Conservation (phyloP, 2,329 filamentous ascomycete genomes). For the Endothia cerciana region DNA sequence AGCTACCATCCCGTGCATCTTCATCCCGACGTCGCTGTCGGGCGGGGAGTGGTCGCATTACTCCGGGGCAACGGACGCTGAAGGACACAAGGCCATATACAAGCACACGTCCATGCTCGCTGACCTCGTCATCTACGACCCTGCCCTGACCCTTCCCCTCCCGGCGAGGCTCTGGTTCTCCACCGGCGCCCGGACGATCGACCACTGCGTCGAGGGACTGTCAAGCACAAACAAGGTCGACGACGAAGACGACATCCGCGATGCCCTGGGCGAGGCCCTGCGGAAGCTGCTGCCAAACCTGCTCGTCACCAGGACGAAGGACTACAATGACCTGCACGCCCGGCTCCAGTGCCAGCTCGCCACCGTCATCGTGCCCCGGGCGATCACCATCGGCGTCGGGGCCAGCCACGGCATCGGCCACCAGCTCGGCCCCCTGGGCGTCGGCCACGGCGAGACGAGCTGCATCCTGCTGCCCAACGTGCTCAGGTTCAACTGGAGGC, state of each 20-base stretch:
- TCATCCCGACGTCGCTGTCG: constrained; percentile 18
- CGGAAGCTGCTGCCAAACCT: constrained; percentile 7
- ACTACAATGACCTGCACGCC: neutral
- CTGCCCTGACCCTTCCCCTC: constrained; percentile 49
- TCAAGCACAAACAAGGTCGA: constrained; percentile 9
- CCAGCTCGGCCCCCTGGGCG: constrained; percentile 57
- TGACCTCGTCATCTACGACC: constrained; percentile 53
- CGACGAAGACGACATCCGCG: constrained; percentile 3
- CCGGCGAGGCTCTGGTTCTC: constrained; percentile 53
- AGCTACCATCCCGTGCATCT: constrained; percentile 2
- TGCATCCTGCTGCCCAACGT: constrained; percentile 60
- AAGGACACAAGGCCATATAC: constrained; percentile 1
- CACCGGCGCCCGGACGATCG: constrained; percentile 55
- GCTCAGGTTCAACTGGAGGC: constrained; percentile 56
- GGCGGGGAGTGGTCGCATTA: constrained; percentile 10
- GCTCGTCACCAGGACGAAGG: constrained; percentile 2
- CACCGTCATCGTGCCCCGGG: neutral
- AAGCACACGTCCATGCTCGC: constrained; percentile 9
- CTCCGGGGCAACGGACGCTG: neutral
- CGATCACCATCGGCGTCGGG: constrained; percentile 33
- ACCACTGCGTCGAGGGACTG: constrained; percentile 54
- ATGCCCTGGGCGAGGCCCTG: neutral
- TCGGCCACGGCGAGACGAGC: constrained; percentile 64
- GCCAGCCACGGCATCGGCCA: constrained; percentile 58
- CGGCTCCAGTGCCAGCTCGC: constrained; percentile 10